Conservation (phyloP, 768 basidiomycete species). For the Hericium rajendrae region DNA sequence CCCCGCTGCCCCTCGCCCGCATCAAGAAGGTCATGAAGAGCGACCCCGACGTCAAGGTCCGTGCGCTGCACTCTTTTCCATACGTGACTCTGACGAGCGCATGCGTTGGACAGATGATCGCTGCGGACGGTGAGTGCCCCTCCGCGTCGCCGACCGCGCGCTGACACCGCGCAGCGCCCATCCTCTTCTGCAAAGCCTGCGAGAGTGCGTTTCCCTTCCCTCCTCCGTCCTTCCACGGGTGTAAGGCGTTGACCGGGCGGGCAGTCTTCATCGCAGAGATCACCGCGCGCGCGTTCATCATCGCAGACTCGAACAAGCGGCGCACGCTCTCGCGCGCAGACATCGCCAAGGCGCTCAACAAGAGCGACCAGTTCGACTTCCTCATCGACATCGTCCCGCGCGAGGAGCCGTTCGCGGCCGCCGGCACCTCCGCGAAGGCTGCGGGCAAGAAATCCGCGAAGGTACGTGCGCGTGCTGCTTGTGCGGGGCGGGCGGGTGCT, state of each 20-base stretch:
- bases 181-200: slow-evolving; percentile 96
- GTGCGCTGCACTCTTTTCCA: slow-evolving; percentile 16
- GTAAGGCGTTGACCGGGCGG: background rate
- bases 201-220: slow-evolving; percentile 60
- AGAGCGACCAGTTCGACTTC: slow-evolving; percentile 96
- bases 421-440: slow-evolving; percentile 4
- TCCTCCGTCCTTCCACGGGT: background rate
- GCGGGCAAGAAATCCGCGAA: slow-evolving; percentile 3
- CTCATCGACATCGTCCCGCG: slow-evolving; percentile 92
- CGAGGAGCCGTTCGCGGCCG: slow-evolving; percentile 43
- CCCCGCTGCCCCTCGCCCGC: slow-evolving; percentile 83
- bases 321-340: slow-evolving; percentile 91
- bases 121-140: slow-evolving; percentile 68
- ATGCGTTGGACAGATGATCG: slow-evolving; percentile 70
- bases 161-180: slow-evolving; percentile 50
- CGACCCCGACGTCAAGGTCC: slow-evolving; percentile 91
- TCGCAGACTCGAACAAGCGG: slow-evolving; percentile 92
- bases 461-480: too few species aligned
- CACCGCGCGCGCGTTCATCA: slow-evolving; percentile 89
- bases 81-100: background rate
- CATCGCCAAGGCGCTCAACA: slow-evolving; percentile 85
- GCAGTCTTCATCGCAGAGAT: slow-evolving; percentile 96
- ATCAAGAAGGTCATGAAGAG: slow-evolving; percentile 99
- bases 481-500: background rate
- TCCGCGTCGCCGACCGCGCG: slow-evolving; percentile 5